Evolutionary conservation across 2,329 filamentous ascomycete genomes (phyloP).

Genomic region (Aspergillus sp.): DNA sequence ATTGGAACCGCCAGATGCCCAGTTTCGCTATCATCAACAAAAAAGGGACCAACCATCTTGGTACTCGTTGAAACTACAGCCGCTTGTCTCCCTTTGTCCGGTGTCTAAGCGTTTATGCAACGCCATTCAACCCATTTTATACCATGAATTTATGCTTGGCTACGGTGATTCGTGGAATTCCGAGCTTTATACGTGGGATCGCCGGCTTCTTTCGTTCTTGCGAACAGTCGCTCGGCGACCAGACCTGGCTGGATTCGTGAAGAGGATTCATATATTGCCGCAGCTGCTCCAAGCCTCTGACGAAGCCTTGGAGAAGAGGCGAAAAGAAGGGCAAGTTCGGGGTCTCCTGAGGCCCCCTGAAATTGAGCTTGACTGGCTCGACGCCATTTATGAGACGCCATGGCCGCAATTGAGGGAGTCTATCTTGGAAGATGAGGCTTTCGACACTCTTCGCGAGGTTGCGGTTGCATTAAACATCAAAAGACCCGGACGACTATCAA

Average conservation of each 20-base stretch:
- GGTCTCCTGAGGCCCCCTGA: background rate
- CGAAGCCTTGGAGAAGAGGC: background rate
- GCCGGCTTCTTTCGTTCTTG: slow-evolving; percentile 22
- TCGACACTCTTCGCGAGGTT: background rate
- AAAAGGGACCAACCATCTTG: slow-evolving; percentile 16
- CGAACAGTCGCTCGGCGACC: slow-evolving; percentile 17
- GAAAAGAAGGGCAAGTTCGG: background rate
- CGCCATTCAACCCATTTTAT: slow-evolving; percentile 19
- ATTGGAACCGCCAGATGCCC: background rate
- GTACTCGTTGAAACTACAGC: slow-evolving; percentile 17
- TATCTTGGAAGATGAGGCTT: background rate
- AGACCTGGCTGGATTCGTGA: slow-evolving; percentile 18
- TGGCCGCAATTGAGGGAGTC: background rate
- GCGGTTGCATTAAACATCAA: background rate
- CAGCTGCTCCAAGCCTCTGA: background rate
- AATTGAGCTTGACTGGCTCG: background rate
- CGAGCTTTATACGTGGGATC: slow-evolving; percentile 16
- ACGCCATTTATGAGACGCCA: background rate
- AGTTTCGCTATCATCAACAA: background rate
- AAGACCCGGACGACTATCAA: background rate
- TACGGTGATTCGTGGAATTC: slow-evolving; percentile 24
- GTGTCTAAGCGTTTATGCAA: slow-evolving; percentile 18
- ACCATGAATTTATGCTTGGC: slow-evolving; percentile 24
- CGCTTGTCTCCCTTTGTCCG: slow-evolving; percentile 18
- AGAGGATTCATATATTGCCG: slow-evolving; percentile 9